Evolutionary conservation across 2,329 filamentous ascomycete species (phyloP).

Genomic region (Albifimbria verrucaria): DNA sequence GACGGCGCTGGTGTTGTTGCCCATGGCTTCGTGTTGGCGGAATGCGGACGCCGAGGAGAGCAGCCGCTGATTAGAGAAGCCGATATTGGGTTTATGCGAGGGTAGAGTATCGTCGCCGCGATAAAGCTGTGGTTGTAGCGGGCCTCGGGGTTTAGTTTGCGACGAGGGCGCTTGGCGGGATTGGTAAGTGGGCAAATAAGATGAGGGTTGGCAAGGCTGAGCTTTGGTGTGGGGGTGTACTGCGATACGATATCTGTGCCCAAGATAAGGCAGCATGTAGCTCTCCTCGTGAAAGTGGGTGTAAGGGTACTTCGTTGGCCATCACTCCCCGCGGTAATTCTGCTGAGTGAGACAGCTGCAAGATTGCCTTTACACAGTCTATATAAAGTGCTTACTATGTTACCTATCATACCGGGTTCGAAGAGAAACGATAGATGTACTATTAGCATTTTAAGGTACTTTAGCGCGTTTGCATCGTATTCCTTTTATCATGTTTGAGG

Average conservation of each 20-base stretch:
- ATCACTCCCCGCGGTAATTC: not conserved
- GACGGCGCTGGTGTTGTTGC: constrained; percentile 68
- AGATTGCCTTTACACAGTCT: too few relatives aligned
- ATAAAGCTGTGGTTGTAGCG: not conserved
- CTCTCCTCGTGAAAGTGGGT: not conserved
- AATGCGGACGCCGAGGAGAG: too few relatives aligned
- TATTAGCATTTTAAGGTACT: too few relatives aligned
- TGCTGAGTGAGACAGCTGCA: not conserved
- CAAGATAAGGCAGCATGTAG: not conserved
- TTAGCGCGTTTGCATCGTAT: too few relatives aligned
- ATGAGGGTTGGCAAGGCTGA: not conserved
- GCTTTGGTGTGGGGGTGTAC: not conserved
- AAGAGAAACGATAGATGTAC: too few relatives aligned
- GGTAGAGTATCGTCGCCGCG: too few relatives aligned
- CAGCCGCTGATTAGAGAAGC: too few relatives aligned
- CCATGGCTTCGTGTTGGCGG: constrained; percentile 45
- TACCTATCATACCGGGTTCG: too few relatives aligned
- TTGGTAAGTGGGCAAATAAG: not conserved
- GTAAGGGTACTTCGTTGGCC: not conserved
- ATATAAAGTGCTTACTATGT: too few relatives aligned
- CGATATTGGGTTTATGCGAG: too few relatives aligned
- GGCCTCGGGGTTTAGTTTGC: not conserved
- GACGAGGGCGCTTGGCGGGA: not conserved
- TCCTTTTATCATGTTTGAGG: too few relatives aligned
- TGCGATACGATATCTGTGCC: too few relatives aligned